Base-by-base conservation (phyloP, 305 asterid species). In the Withania somnifera region DNA sequence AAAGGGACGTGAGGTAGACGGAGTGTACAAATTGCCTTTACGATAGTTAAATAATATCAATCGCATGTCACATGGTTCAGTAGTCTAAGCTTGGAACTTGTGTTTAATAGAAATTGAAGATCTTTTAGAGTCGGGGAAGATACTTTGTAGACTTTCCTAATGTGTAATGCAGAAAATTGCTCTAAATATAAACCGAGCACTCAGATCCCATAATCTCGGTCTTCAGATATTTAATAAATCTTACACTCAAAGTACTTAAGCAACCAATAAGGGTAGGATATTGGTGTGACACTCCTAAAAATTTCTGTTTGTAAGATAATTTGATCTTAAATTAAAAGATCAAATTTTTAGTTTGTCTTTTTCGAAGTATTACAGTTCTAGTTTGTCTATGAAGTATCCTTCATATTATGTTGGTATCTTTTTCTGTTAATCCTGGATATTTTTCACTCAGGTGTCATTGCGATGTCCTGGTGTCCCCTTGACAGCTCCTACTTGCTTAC, bases 391-490 rank as follows among this genome's bases (percentile, higher is more conserved):
- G n/a, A 11, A 11, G 34, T 58, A 14, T 4, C 26, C 6, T 13
- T 14, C 38, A 60, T 60, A 75, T 51, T 28, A 50, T 50, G 17
- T 28, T 50, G 17, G 17, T 75, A 8, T 50, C 42, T 26, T 15
- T 75, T 47, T 50, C 2, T n/a, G 66, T 19, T 84, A 30, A 52
- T 79, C 77, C 54, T 80, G 26, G 54, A 34, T 85, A 61, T 69
- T 57, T 82, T 84, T 79, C 80, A 80, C 34, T 83, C 89, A 97
- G 99, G 99, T 85, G 99, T 97, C 81, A 94, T 97, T 84, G 98
- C 98, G 53, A 97, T 97, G 98, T 90, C 99, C 56, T 97, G 99
- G 99, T 97, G 99, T 89, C 99, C 98, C 50, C 83, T 89, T 85
- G 99, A 97, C 80, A 95, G 94, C 87, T 91, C 99, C 82, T 95